These are phyloP conservation scores for Berberis thunbergii DNA, from an alignment of 164 flowering plant genomes.

Conservation along the genomic window DNA sequence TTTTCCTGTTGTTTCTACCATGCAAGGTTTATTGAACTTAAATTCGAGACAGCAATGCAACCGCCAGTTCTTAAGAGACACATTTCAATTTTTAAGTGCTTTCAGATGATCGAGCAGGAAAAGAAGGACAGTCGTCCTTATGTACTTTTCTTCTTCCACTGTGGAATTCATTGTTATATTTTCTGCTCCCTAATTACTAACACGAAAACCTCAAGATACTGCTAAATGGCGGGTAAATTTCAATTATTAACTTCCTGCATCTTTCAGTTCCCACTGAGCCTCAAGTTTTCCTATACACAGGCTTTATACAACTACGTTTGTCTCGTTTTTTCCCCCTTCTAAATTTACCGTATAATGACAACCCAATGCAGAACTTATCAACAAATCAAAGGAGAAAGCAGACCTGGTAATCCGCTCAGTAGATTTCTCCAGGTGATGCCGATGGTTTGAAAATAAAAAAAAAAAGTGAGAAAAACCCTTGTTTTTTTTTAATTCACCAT, in stretches of 20 bases:
- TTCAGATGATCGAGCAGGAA: not conserved
- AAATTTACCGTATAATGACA: slow-evolving; percentile 85
- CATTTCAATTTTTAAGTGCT: slow-evolving; percentile 50
- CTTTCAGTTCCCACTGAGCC: not conserved
- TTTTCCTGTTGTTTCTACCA: not conserved
- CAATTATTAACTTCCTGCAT: not conserved
- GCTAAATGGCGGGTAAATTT: slow-evolving; percentile 82
- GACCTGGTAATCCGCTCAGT: slow-evolving; percentile 72
- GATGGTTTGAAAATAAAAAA: too few species aligned
- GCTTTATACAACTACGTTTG: too few species aligned
- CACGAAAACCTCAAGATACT: slow-evolving; percentile 68
- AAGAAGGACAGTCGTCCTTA: not conserved
- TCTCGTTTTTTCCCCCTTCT: not conserved
- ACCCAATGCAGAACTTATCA: slow-evolving; percentile 83
- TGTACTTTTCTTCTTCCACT: not conserved
- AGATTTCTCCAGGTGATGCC: slow-evolving; percentile 13
- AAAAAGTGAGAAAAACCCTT: too few species aligned
- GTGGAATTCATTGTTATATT: not conserved
- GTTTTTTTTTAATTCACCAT: too few species aligned
- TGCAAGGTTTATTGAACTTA: slow-evolving; percentile 77
- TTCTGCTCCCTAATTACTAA: not conserved
- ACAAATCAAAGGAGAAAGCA: slow-evolving; percentile 66
- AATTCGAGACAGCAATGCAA: slow-evolving; percentile 65
- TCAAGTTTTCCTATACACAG: too few species aligned
- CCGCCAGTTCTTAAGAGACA: slow-evolving; percentile 63